phyloP scores from a whole-genome alignment of 148 eudicot species.

The Suaeda aralocaspica region DNA sequence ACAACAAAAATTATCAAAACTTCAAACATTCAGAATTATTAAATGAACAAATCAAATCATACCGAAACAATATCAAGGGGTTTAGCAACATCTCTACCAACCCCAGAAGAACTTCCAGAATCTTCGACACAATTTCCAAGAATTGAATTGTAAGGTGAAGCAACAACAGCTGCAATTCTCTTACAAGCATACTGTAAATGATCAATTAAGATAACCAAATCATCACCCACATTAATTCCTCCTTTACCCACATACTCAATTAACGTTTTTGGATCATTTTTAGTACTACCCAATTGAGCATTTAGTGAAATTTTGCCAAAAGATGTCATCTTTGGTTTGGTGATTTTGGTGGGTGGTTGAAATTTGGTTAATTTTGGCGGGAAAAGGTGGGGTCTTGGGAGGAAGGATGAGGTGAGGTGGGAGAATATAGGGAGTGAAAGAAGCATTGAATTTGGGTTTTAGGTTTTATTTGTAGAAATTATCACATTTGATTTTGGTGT shows the following conservation, averaged over 20 bases:
- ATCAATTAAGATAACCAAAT: conserved; percentile 60
- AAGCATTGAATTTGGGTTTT: conserved; percentile 25
- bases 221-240: conserved; percentile 74
- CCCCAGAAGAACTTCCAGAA: conserved; percentile 21
- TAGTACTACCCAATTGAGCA: conserved; percentile 32
- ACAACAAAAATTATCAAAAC: not conserved
- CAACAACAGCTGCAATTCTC: conserved; percentile 82
- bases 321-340: conserved; percentile 41
- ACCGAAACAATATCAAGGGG: conserved; percentile 90
- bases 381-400: conserved; percentile 29
- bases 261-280: conserved; percentile 44
- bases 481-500: too few species aligned
- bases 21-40: not conserved
- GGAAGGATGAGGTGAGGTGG: conserved; percentile 31
- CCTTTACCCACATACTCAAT: conserved; percentile 65
- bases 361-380: conserved; percentile 24
- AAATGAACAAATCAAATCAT: conserved; percentile 13
- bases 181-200: conserved; percentile 82
- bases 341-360: conserved; percentile 12
- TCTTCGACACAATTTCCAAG: conserved; percentile 37
- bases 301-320: conserved; percentile 35
- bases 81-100: conserved; percentile 85
- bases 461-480: too few species aligned
- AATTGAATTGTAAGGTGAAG: conserved; percentile 67
- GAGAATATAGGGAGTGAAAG: conserved; percentile 36